A percentile compares a stretch with the other conserved stretches of the same genome.
phyloP scores from a whole-genome alignment of 495 filamentous ascomycete genomes.

The Hypoxylon rickii region DNA sequence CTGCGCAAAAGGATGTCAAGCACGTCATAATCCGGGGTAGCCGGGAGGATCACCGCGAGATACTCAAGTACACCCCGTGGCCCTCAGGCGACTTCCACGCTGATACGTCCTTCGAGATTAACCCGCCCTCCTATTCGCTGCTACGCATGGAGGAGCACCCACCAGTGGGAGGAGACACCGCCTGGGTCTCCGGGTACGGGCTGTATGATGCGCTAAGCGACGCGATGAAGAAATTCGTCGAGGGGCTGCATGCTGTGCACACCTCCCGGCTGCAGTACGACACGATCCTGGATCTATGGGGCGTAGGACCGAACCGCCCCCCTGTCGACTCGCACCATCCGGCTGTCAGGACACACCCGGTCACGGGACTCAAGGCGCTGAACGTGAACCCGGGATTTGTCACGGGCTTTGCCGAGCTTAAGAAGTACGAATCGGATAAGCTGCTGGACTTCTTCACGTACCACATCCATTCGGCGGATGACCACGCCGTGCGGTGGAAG shows the following conservation, averaged over 20 bases:
- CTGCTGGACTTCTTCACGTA: constrained; percentile 56
- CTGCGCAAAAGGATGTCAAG: constrained; percentile 53
- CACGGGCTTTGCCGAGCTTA: constrained; percentile 58
- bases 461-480: constrained; percentile 59
- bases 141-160: constrained; percentile 62
- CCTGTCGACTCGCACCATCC: constrained; percentile 61
- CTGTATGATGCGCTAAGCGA: constrained; percentile 56
- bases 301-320: constrained; percentile 51
- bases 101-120: constrained; percentile 58
- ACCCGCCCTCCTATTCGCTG: constrained; percentile 57
- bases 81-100: constrained; percentile 54
- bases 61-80: constrained; percentile 36
- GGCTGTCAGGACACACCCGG: constrained; percentile 59
- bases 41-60: constrained; percentile 37
- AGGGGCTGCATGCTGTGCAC: constrained; percentile 56
- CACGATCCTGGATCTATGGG: constrained; percentile 54
- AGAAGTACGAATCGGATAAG: constrained; percentile 58
- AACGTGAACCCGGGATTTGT: constrained; percentile 58
- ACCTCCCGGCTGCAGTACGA: constrained; percentile 55
- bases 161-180: constrained; percentile 57
- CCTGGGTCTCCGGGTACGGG: constrained; percentile 57
- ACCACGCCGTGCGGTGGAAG: constrained; percentile 59
- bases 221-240: constrained; percentile 52
- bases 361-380: constrained; percentile 56
- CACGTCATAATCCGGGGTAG: constrained; percentile 33